phyloP scores from a whole-genome alignment of 164 flowering plant species.

The Aristolochia contorta region DNA sequence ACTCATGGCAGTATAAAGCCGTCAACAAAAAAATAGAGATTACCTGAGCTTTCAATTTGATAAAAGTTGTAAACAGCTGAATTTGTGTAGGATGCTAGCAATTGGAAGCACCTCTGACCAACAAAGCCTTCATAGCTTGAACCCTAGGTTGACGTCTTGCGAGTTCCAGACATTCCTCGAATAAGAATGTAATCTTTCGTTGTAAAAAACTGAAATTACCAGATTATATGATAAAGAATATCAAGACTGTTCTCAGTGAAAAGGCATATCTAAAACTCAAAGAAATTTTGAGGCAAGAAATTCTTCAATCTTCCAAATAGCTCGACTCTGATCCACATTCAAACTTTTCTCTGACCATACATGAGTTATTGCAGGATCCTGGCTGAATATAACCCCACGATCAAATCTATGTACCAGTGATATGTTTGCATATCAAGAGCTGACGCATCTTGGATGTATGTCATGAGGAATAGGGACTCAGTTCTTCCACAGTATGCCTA shows the following conservation, averaged over 20 bases:
- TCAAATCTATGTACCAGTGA: conserved; percentile 88
- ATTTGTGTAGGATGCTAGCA: too few species aligned
- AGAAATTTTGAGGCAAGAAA: neutral
- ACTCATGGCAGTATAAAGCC: too few species aligned
- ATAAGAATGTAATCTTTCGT: conserved; percentile 92
- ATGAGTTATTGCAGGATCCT: conserved; percentile 93
- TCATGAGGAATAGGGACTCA: too few species aligned
- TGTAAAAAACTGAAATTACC: conserved; percentile 70
- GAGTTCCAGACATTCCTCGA: too few species aligned
- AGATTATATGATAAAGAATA: conserved; percentile 9
- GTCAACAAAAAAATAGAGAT: conserved; percentile 7
- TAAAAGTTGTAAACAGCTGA: conserved; percentile 93
- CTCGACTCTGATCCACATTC: conserved; percentile 90
- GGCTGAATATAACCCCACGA: conserved; percentile 71
- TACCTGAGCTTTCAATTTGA: conserved; percentile 96
- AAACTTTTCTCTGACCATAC: conserved; percentile 68
- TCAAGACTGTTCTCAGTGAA: neutral
- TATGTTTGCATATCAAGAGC: neutral
- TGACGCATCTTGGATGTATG: neutral
- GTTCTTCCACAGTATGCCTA: too few species aligned
- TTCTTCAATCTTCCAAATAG: conserved; percentile 57
- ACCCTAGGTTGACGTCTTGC: too few species aligned
- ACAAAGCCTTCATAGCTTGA: too few species aligned
- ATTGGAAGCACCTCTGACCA: too few species aligned
- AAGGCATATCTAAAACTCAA: too few species aligned